Percentiles rank a stretch among this genome's conserved stretches.
These are phyloP conservation scores for Exophiala calicioides DNA, from an alignment of 2,329 filamentous ascomycete genomes.

Conservation along the genomic window DNA sequence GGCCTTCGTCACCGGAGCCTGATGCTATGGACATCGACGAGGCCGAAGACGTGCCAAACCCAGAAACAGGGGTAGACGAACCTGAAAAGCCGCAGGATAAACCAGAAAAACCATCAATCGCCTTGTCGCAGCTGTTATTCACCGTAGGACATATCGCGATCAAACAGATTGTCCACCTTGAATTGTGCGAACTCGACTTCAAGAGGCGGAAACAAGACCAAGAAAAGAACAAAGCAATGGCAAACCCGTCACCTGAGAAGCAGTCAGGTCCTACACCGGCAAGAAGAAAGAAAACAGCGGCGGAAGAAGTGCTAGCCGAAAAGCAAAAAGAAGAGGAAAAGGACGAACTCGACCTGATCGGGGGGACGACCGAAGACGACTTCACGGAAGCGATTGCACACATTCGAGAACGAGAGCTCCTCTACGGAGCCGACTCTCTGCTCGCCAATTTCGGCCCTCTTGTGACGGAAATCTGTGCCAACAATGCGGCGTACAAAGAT, in stretches of 20 bases:
- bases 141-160: constrained; percentile 95
- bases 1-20: constrained; percentile 33
- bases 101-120: constrained; percentile 68
- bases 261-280: constrained; percentile 42
- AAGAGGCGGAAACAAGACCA: constrained; percentile 93
- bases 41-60: constrained; percentile 12
- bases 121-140: constrained; percentile 87
- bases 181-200: constrained; percentile 96
- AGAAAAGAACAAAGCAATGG: constrained; percentile 62
- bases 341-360: constrained; percentile 93
- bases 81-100: constrained; percentile 39
- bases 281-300: constrained; percentile 50
- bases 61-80: constrained; percentile 27
- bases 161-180: constrained; percentile 97
- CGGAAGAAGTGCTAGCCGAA: constrained; percentile 40
- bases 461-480: constrained; percentile 89
- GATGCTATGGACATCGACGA: constrained; percentile 38
- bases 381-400: constrained; percentile 85
- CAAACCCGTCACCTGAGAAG: constrained; percentile 34
- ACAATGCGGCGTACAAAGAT: constrained; percentile 89
- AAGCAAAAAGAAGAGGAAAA: constrained; percentile 63
- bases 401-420: constrained; percentile 79
- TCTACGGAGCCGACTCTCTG: constrained; percentile 80
- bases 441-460: constrained; percentile 89
- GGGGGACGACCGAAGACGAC: constrained; percentile 91